Evolutionary conservation across 129 eudicot genomes (phyloP).

Genomic region (Flaveria robusta): DNA sequence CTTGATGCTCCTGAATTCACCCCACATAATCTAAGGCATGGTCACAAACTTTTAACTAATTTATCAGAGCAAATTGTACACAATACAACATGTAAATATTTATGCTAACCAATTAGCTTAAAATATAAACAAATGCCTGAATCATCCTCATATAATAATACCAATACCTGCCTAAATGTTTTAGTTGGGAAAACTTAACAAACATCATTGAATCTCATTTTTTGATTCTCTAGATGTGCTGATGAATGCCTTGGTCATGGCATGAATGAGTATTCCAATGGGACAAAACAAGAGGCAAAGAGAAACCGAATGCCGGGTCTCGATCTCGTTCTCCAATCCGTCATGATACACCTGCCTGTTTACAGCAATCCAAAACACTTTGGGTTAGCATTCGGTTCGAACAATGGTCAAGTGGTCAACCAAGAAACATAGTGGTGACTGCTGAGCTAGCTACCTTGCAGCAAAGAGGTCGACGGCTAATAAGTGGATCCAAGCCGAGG

Average conservation of each 20-base stretch:
- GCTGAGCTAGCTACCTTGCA: conserved; percentile 66
- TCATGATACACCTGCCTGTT: conserved; percentile 84
- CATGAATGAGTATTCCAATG: conserved; percentile 72
- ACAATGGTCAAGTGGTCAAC: conserved; percentile 24
- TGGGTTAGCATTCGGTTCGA: not conserved
- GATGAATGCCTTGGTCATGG: conserved; percentile 68
- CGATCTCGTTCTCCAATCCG: conserved; percentile 70
- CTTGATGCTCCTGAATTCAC: no score
- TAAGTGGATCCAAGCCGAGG: conserved; percentile 98
- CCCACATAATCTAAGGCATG: no score
- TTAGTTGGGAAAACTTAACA: not conserved
- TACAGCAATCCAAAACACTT: not conserved
- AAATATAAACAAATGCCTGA: not conserved
- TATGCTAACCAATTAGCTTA: not conserved
- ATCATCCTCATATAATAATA: not conserved
- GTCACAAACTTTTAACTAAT: no score
- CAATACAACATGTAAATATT: no score
- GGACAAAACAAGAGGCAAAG: conserved; percentile 87
- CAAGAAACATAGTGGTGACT: not conserved
- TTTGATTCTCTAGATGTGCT: conserved; percentile 31
- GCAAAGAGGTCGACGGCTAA: conserved; percentile 84
- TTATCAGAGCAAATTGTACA: no score
- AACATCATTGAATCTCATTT: conserved; percentile 34
- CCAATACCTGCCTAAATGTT: conserved; percentile 11
- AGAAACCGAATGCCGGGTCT: conserved; percentile 93